These are phyloP conservation scores for Colletotrichum salicis DNA, from an alignment of 2,329 filamentous ascomycete species.

Conservation along the genomic window DNA sequence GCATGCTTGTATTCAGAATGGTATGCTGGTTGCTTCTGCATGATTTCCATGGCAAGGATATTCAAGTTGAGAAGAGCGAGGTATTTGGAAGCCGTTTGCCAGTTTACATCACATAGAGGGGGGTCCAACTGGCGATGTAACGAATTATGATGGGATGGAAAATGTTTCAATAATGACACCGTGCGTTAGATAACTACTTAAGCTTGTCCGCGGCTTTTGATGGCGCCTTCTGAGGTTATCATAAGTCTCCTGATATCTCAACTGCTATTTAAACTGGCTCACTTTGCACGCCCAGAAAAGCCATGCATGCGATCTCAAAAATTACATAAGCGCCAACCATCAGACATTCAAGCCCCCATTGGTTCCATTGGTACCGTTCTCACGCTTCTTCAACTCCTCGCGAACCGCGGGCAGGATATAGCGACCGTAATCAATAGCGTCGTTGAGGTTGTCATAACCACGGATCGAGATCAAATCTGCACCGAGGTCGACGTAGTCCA, in stretches of 20 bases:
- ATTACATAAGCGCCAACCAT: no score
- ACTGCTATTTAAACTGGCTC: background rate
- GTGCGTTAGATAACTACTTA: background rate
- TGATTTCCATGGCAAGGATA: conserved; percentile 49
- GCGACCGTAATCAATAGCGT: conserved; percentile 68
- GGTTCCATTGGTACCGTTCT: background rate
- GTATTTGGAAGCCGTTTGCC: conserved; percentile 48
- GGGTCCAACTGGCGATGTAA: background rate
- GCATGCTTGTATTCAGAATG: conserved; percentile 50
- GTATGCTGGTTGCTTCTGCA: conserved; percentile 51
- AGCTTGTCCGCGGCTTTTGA: no score
- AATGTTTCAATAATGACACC: background rate
- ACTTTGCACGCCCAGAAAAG: background rate
- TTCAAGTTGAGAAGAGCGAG: conserved; percentile 46
- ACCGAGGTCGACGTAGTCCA: conserved; percentile 68
- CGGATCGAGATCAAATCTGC: conserved; percentile 68
- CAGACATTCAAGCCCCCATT: background rate
- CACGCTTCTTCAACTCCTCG: conserved; percentile 44
- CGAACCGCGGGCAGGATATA: conserved; percentile 64
- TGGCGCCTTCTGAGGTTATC: no score
- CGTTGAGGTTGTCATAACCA: conserved; percentile 70
- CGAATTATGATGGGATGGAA: background rate
- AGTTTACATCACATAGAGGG: conserved; percentile 43
- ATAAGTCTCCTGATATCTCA: background rate
- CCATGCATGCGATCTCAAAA: no score